Evolutionary conservation across 1,284 basidiomycete species (phyloP).

Genomic region (Moesziomyces sp.): DNA sequence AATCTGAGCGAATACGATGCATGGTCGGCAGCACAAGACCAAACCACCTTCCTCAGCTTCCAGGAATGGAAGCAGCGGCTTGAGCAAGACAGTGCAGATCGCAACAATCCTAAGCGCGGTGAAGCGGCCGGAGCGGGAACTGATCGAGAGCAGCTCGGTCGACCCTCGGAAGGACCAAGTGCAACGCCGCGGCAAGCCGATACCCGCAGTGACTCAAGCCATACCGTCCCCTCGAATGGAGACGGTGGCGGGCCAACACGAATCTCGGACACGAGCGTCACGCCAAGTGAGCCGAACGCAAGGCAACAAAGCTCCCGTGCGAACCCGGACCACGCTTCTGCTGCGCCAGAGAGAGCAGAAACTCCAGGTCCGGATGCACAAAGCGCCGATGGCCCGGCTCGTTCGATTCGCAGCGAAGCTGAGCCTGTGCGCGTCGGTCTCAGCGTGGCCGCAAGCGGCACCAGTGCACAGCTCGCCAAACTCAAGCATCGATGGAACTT

Average conservation of each 20-base stretch:
- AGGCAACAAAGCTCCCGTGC: neutral
- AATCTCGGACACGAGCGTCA: neutral
- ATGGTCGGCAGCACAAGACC: conserved; percentile 47
- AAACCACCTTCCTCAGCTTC: conserved; percentile 40
- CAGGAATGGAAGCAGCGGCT: conserved; percentile 45
- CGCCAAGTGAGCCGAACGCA: no score
- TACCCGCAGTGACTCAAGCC: neutral
- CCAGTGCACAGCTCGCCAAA: conserved; percentile 41
- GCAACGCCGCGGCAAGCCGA: conserved; percentile 1
- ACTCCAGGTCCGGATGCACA: neutral
- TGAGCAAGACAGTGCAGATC: conserved; percentile 7
- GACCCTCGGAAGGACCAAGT: neutral
- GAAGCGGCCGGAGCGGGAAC: neutral
- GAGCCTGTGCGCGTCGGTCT: conserved; percentile 6
- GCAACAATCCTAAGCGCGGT: neutral
- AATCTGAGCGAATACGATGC: conserved; percentile 38
- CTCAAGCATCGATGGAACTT: conserved; percentile 80
- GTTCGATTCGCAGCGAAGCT: neutral
- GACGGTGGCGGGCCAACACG: neutral
- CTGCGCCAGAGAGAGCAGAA: neutral
- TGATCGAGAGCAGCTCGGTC: neutral
- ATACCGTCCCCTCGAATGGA: neutral
- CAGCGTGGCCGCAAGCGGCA: conserved; percentile 40
- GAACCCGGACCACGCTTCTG: neutral
- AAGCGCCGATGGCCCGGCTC: neutral